Base-by-base conservation (phyloP, 441 rosid species). In the Gossypium lobatum region DNA sequence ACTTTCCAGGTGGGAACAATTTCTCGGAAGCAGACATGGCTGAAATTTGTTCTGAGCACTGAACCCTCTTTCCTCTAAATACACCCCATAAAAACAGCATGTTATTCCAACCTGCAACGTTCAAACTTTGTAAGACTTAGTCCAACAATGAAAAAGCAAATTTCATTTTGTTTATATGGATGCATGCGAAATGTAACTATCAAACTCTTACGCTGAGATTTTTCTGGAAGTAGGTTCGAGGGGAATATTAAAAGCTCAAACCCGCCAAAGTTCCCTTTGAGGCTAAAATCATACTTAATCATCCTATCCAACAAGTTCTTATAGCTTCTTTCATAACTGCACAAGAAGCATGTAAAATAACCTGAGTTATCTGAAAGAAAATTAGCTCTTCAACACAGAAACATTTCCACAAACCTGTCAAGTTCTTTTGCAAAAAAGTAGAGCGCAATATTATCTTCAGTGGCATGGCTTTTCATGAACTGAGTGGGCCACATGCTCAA, bases 41-140 rank as follows among this genome's bases (percentile, higher is more conserved):
- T 23, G 74, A 74, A 39, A 59, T 34, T 21, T 76, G 21, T 14
- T 54, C 74, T 21, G 72, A 48, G 57, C 31, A 55, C n/a, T 64
- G 37, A 50, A 9, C 42, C 23, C 64, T 73, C 59, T 59, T 76
- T 55, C 55, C 74, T 78, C 79, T 52, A 61, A 78, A 78, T 37
- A 78, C 79, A 45, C 84, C 83, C 84, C 86, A 83, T 26, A 83
- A 48, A 71, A 70, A 83, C 60, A 72, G 31, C 70, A 78, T 20
- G 13, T 59, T 65, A 57, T 83, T 80, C 84, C 84, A 83, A 42
- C 81, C 86, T 83, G 84, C 64, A 73, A 76, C 34, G 26, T 21
- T 25, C 31, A 74, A 13, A 69, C 21, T 7, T 23, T 20, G 23
- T 21, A 54, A 42, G 57, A 42, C 17, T 45, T 48, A 67, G 16